Evolutionary conservation across 192 early-diverging fungal species (phyloP), one percentile per base, ranked within the genome.

Genomic region (Blastocladiella britannica): DNA sequence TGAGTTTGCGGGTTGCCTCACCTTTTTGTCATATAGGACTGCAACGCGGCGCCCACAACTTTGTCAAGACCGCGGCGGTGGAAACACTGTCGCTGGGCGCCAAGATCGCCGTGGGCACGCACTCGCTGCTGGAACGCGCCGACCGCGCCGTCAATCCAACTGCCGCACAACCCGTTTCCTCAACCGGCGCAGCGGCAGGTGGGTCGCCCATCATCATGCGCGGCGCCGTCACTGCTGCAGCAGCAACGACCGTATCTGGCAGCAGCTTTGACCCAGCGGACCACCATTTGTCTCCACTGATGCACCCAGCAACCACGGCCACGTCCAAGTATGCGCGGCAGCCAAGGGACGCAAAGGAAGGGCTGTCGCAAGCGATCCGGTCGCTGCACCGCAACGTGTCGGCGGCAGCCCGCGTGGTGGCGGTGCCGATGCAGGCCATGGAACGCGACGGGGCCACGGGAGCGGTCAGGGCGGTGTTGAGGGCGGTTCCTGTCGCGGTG

Each of bases 81-180:
- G 91, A 93, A 62, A 87, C 90, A 1, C 80, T 98, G 57, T 81
- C 87, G 61, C 70, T 95, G 25, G 86, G 87, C 4, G 83, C 90
- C 4, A 81, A 81, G 58, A 67, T 94, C 0, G 89, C 92, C 0
- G 81, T 86, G 30, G 91, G 88, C 4, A 89, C 94, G 9, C 89
- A 93, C 61, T 81, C 80, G 4, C 64, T 95, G 27, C 67, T 95
- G 28, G 91, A 95, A 65, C 83, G 87, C 55, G 91, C 89, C 0
- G 89, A 91, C 55, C 83, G 85, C 28, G 80, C 85, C 26, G 70
- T 93, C 53, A 74, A 78, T 60, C 60, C 20, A 63, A 56, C 47
- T 53, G 37, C 37, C 2, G 12, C 37, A 3, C 2, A 9, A 20
- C 37, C 37, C 37, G 37, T 47, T 9, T 47, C 37, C 37, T 20